phyloP scores from a whole-genome alignment of 306 rosid species.

The Carpinus fangiana region DNA sequence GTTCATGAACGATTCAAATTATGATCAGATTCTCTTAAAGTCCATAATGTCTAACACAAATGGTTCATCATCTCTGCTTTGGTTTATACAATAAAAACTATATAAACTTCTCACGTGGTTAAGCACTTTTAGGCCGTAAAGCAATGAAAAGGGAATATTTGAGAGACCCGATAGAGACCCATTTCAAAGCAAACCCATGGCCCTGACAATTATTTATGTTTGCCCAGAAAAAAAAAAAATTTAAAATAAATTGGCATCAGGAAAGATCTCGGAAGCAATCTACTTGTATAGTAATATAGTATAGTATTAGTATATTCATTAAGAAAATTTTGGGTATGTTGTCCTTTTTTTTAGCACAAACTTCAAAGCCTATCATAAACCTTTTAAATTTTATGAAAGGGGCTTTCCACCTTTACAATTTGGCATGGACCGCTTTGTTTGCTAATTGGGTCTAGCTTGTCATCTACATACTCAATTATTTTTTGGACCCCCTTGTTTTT shows the following conservation, averaged over 20 bases:
- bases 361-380: neutral
- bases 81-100: neutral
- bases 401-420: slow-evolving; percentile 30
- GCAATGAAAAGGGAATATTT: neutral
- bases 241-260: neutral
- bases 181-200: neutral
- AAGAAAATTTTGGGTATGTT: neutral
- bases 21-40: no score
- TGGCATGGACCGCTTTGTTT: slow-evolving; percentile 26
- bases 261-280: neutral
- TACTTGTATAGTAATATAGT: neutral
- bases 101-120: slow-evolving; percentile 17
- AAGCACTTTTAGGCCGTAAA: neutral
- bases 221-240: neutral
- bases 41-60: no score
- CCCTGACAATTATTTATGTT: neutral
- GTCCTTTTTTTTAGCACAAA: neutral
- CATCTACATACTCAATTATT: no score
- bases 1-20: no score
- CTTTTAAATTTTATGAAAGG: slow-evolving; percentile 13
- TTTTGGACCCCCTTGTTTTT: no score
- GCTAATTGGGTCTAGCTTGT: neutral
- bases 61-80: neutral
- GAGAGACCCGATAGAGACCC: slow-evolving; percentile 6
- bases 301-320: neutral